Conservation (phyloP, 257 asterid genomes). For the Solanum etuberosum region DNA sequence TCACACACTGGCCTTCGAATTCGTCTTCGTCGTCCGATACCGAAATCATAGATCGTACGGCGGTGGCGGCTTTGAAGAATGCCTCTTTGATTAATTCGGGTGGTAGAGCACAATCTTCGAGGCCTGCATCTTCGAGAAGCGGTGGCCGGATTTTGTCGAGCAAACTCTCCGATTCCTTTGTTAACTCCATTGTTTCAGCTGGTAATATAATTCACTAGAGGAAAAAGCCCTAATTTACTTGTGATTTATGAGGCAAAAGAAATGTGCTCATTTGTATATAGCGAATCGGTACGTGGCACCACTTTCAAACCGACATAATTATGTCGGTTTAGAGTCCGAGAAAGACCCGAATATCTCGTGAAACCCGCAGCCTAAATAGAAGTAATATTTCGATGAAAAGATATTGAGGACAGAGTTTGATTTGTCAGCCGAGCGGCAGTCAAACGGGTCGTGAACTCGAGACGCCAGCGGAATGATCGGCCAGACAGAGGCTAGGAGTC, state of each 20-base stretch:
- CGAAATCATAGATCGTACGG: conserved; percentile 46
- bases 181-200: conserved; percentile 33
- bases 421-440: too few relatives aligned
- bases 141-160: conserved; percentile 56
- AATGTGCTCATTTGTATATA: not conserved
- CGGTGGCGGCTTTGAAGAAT: conserved; percentile 67
- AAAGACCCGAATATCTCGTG: not conserved
- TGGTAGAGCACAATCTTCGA: conserved; percentile 86
- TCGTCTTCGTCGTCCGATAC: conserved; percentile 33
- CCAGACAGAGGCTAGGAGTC: too few relatives aligned
- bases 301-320: not conserved
- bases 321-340: not conserved
- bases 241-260: not conserved
- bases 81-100: conserved; percentile 74
- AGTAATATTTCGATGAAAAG: not conserved
- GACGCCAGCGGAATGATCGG: too few relatives aligned
- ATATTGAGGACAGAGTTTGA: not conserved
- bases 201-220: not conserved
- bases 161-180: conserved; percentile 27
- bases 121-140: conserved; percentile 84
- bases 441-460: too few relatives aligned
- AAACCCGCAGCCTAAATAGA: not conserved
- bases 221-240: not conserved
- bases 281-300: not conserved
- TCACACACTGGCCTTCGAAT: conserved; percentile 36